Evolutionary conservation across 257 asterid species (phyloP).

Genomic region (Capsicum pubescens): DNA sequence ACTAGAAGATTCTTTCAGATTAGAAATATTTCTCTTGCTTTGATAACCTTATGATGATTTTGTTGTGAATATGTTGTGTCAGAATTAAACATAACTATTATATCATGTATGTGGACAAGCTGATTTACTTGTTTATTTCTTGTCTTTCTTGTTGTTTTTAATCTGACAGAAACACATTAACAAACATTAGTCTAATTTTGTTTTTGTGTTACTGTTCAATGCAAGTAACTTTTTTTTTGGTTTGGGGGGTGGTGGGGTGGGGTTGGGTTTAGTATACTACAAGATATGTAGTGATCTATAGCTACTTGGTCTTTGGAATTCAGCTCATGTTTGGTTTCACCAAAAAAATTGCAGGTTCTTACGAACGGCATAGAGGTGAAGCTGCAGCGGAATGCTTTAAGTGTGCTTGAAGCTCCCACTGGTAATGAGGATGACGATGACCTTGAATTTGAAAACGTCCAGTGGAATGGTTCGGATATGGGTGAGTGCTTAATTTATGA

Average conservation of each 20-base stretch:
- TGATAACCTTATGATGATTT: constrained; percentile 2
- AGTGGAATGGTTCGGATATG: constrained; percentile 67
- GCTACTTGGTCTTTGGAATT: not conserved
- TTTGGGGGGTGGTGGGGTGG: not conserved
- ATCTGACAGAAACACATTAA: not conserved
- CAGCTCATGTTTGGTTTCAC: not conserved
- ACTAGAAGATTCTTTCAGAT: not conserved
- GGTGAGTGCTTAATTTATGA: constrained; percentile 42
- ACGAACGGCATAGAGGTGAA: constrained; percentile 95
- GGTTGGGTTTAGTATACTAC: not conserved
- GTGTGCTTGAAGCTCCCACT: constrained; percentile 87
- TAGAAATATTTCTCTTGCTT: not conserved
- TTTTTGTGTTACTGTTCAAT: not conserved
- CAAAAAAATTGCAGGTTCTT: constrained; percentile 61
- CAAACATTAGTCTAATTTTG: not conserved
- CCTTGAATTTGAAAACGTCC: constrained; percentile 68
- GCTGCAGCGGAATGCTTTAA: constrained; percentile 88
- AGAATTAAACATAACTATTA: not conserved
- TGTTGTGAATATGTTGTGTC: not conserved
- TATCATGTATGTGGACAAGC: not conserved
- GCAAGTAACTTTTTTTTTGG: not conserved
- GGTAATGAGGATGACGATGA: constrained; percentile 91
- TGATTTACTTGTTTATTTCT: not conserved
- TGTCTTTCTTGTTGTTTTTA: not conserved
- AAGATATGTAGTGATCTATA: not conserved